Base-by-base conservation (phyloP, 106 monocot species). In the Agapanthus africanus region DNA sequence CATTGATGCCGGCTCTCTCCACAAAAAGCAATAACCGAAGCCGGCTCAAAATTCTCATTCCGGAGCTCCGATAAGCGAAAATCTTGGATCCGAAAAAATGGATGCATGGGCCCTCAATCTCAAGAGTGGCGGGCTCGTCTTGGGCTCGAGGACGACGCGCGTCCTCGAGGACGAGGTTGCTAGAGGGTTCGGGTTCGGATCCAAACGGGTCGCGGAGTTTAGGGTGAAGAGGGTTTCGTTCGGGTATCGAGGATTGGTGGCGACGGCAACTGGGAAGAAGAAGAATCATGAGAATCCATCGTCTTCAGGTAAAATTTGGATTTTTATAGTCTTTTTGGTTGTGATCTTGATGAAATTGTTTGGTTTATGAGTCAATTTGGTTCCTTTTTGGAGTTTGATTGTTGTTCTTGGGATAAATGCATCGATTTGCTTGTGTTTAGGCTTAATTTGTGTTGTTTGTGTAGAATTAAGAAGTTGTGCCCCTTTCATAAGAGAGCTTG, bases 261-360 rank as follows among this genome's bases (percentile, higher is more conserved):
- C 42, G 15, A 14, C 23, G 66, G 66, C 66, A 1, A 18, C 66
- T 7, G 66, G 66, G 4, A 66, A 66, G 66, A 66, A 66, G 66
- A 66, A 66, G 66, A 66, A 66, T 21, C 42, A 28, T 25, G 66
- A 44, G 10, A 44, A 28, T 44, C 66, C 40, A 6, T 66, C 66
- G 2, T 41, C 40, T 42, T 66, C 42, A 2, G 64, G 66, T 66
- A 18, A 61, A 19, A 35, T n/a, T n/a, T n/a, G n/a, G 19, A 30
- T 30, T 54, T 30, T 11, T 57, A 28, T 57, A 0, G 26, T 30
- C 6, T 57, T 57, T 56, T 28, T 30, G n/a, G n/a, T n/a, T n/a
- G n/a, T n/a, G n/a, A n/a, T n/a, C n/a, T n/a, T n/a, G n/a, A n/a
- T n/a, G n/a, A n/a, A n/a, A n/a, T n/a, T n/a, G n/a, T 56, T 56